Conservation (phyloP, 495 filamentous ascomycete species). For the Trichoderma gamsii region DNA sequence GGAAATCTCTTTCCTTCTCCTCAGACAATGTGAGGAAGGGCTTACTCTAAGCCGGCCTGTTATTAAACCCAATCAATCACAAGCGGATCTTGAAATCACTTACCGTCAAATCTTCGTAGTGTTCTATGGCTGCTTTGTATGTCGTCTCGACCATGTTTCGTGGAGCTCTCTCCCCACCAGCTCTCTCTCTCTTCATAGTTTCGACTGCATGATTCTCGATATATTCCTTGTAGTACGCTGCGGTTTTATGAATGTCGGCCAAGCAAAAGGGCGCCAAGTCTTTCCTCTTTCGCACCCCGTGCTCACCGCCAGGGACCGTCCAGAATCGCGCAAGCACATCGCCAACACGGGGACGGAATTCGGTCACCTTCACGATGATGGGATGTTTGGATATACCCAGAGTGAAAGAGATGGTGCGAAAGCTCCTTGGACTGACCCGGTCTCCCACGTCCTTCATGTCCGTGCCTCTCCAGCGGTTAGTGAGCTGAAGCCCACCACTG, state of each 20-base stretch:
- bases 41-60: background rate
- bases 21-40: background rate
- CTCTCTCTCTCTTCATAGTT: conserved; percentile 17
- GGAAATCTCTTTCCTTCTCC: conserved; percentile 16
- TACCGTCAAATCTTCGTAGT: conserved; percentile 22
- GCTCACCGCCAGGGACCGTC: conserved; percentile 20
- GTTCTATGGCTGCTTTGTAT: conserved; percentile 22
- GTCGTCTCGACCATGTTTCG: conserved; percentile 18
- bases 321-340: conserved; percentile 31
- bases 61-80: background rate
- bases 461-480: conserved; percentile 33
- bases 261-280: conserved; percentile 32
- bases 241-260: conserved; percentile 28
- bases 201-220: conserved; percentile 25
- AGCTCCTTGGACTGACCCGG: conserved; percentile 19
- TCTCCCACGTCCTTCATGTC: conserved; percentile 34
- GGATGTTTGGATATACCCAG: conserved; percentile 29
- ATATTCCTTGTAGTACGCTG: conserved; percentile 29
- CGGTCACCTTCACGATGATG: conserved; percentile 29
- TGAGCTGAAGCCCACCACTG: conserved; percentile 33
- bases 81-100: background rate
- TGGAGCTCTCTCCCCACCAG: conserved; percentile 15
- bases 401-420: conserved; percentile 27
- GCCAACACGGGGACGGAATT: conserved; percentile 26
- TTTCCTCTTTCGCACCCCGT: conserved; percentile 20